Conservation (phyloP, 2,329 filamentous ascomycete genomes). For the Tolypocladium guangdongense region DNA sequence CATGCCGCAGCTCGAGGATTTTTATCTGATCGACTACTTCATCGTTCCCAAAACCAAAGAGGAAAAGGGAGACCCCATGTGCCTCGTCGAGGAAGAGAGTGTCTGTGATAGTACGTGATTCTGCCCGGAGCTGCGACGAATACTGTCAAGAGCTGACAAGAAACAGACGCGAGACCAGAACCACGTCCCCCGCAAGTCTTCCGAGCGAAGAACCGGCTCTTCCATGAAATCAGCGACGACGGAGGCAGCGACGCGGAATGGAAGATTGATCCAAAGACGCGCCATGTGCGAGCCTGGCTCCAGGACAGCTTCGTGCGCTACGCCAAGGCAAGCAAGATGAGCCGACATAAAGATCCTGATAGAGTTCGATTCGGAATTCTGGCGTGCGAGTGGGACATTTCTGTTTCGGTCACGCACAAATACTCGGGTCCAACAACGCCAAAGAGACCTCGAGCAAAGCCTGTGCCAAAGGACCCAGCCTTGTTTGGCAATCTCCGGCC, state of each 20-base stretch:
- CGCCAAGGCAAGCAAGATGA: slow-evolving; percentile 20
- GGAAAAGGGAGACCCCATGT: neutral
- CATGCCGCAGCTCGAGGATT: slow-evolving; percentile 28
- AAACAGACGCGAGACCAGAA: neutral
- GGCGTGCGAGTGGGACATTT: slow-evolving; percentile 28
- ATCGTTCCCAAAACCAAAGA: slow-evolving; percentile 18
- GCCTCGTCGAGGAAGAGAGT: neutral
- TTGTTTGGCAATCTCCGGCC: neutral
- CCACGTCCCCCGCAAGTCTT: neutral
- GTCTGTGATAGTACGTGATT: neutral
- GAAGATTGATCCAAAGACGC: slow-evolving; percentile 23
- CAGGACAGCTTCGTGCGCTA: slow-evolving; percentile 25
- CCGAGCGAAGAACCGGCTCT: slow-evolving; percentile 9
- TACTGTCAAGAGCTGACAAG: neutral
- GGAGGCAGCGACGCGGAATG: slow-evolving; percentile 23
- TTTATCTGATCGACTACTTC: slow-evolving; percentile 34
- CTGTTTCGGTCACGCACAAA: neutral
- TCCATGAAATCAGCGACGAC: slow-evolving; percentile 12
- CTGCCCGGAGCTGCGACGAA: neutral
- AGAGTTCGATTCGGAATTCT: slow-evolving; percentile 29
- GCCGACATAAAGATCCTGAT: slow-evolving; percentile 20
- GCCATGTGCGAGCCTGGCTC: slow-evolving; percentile 27
- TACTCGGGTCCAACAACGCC: neutral
- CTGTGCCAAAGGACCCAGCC: neutral
- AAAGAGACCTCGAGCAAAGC: neutral